Base-by-base conservation (phyloP, 495 filamentous ascomycete genomes). In the Eremomyces bilateralis region DNA sequence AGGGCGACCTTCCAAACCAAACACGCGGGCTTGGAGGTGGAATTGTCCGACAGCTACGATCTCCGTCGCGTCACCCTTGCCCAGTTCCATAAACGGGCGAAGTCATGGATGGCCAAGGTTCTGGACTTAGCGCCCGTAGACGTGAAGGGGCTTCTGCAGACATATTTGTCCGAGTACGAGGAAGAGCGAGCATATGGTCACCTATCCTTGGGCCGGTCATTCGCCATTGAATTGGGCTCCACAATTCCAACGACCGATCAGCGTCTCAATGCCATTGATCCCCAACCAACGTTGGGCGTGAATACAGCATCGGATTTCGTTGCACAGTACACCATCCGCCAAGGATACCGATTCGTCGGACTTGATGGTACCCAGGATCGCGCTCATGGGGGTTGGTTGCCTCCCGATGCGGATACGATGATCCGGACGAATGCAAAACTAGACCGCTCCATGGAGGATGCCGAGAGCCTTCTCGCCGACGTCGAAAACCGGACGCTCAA, bases 271-370 rank as follows among this genome's bases (percentile, higher is more conserved):
- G 68, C 76, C 4, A 73, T 92, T 18, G 80, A 91, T 35, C 61
- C 57, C 20, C 64, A 79, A 38, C 67, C 73, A 8, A 65, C 69
- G 20, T 67, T 65, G 15, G 70, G 70, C 31, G 71, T 91, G 41
- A 88, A 95, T 45, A 75, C 83, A 11, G 84, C 81, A 10, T 94
- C 85, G 11, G 83, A 93, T 51, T 92, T 97, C 44, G 74, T 95
- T 49, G 79, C 83, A 21, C 81, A 94, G 48, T 94, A 95, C 47
- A 94, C 84, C n/a, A 88, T 79, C 16, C 78, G 88, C 5, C 90
- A 95, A 49, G 82, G 82, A 44, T 95, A 95, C 50, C 70, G 79
- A 20, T 78, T 79, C 40, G 66, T 75, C 11, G n/a, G n/a, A n/a
- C n/a, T n/a, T n/a, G 80, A 91, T 47, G 57, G 69, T 8, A 49